Conservation (phyloP, 2,329 filamentous ascomycete genomes). For the Didymella keratinophila region DNA sequence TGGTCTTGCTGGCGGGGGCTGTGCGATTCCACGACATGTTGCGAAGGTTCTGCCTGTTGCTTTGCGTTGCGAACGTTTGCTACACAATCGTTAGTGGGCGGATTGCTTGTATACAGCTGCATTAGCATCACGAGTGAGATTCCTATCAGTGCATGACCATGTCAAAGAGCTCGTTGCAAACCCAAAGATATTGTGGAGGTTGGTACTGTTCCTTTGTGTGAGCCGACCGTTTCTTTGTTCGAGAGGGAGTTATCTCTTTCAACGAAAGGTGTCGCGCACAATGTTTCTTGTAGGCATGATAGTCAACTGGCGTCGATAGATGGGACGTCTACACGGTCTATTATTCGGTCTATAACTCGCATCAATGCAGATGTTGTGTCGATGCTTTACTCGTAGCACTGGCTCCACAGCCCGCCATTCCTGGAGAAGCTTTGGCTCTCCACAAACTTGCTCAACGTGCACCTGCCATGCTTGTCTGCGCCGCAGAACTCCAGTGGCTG, state of each 20-base stretch:
- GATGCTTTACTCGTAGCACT: conserved; percentile 57
- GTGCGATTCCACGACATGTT: conserved; percentile 6
- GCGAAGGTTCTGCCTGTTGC: neutral
- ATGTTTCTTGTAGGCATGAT: neutral
- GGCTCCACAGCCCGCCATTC: conserved; percentile 74
- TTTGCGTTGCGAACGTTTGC: conserved; percentile 7
- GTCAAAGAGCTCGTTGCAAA: neutral
- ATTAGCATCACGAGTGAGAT: neutral
- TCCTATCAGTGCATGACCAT: neutral
- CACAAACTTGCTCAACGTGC: conserved; percentile 73
- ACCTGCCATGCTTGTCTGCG: conserved; percentile 74
- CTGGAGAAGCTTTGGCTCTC: conserved; percentile 77
- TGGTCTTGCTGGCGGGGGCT: conserved; percentile 10
- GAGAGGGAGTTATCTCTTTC: too few relatives aligned
- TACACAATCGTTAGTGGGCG: conserved; percentile 13
- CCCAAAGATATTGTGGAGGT: neutral
- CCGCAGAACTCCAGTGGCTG: conserved; percentile 74
- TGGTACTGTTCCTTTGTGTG: neutral
- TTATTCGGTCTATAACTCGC: conserved; percentile 3
- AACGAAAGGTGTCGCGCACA: neutral
- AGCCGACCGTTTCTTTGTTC: neutral
- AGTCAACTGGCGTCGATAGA: neutral
- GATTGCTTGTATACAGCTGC: conserved; percentile 8
- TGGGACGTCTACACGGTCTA: neutral
- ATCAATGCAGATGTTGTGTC: neutral